A percentile compares a stretch with the other conserved stretches of the same genome.
phyloP scores from a whole-genome alignment of 1,139 yeast species.

The Lodderomyces pseudojiufengensis region DNA sequence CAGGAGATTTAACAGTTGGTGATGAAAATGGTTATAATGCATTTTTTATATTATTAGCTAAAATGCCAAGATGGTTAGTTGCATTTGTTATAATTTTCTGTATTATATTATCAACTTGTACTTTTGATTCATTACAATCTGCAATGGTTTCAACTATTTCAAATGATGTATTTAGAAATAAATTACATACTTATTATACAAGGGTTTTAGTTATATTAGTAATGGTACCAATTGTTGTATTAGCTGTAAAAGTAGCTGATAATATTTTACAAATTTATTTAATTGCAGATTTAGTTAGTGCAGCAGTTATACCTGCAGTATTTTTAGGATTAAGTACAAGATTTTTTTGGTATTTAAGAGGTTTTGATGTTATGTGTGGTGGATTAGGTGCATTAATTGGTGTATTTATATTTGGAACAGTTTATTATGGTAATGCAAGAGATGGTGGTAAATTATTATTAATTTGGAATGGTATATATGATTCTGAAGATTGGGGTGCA shows the following conservation, averaged over 20 bases:
- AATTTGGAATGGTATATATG: slow-evolving; percentile 75
- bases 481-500: slow-evolving; percentile 82
- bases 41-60: slow-evolving; percentile 63
- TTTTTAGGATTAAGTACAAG: slow-evolving; percentile 70
- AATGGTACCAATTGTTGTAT: slow-evolving; percentile 81
- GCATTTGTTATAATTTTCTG: slow-evolving; percentile 79
- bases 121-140: slow-evolving; percentile 85
- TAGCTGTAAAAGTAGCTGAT: slow-evolving; percentile 76
- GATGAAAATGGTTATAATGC: slow-evolving; percentile 62
- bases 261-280: slow-evolving; percentile 81
- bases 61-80: slow-evolving; percentile 84
- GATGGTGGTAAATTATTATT: slow-evolving; percentile 76
- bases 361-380: slow-evolving; percentile 77
- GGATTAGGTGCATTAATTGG: slow-evolving; percentile 78
- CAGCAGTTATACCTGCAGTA: slow-evolving; percentile 82
- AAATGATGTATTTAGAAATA: slow-evolving; percentile 84
- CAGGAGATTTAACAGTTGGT: slow-evolving; percentile 62
- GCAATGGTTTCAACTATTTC: slow-evolving; percentile 88
- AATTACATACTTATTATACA: slow-evolving; percentile 59
- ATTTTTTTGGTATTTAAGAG: slow-evolving; percentile 66
- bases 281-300: slow-evolving; percentile 85
- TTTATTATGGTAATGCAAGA: slow-evolving; percentile 65
- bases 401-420: slow-evolving; percentile 79
- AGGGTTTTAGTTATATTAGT: slow-evolving; percentile 70
- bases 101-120: slow-evolving; percentile 75